Conservation (phyloP, 2,329 filamentous ascomycete species). For the Zasmidium citrigriseum region DNA sequence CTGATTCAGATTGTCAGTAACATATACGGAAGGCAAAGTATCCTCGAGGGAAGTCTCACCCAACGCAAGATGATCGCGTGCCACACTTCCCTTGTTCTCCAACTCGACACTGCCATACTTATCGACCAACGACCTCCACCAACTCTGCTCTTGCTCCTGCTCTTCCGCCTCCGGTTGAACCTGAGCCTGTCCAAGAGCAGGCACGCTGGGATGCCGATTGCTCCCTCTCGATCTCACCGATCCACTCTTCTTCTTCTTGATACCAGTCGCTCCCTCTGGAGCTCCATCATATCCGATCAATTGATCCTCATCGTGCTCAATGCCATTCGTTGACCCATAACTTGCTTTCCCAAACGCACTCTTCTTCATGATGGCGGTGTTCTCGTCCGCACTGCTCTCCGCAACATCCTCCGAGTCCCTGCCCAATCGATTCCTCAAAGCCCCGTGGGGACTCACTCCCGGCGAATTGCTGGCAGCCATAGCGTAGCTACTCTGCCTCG, state of each 20-base stretch:
- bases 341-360: not conserved
- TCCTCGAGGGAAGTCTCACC: slow-evolving; percentile 50
- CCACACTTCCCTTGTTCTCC: slow-evolving; percentile 84
- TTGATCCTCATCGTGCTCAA: not conserved
- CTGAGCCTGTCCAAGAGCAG: slow-evolving; percentile 2
- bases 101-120: slow-evolving; percentile 70
- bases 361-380: slow-evolving; percentile 41
- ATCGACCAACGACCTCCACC: slow-evolving; percentile 58
- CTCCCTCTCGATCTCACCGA: slow-evolving; percentile 15
- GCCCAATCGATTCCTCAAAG: slow-evolving; percentile 10
- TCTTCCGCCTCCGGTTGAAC: slow-evolving; percentile 12
- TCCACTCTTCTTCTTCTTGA: slow-evolving; percentile 22
- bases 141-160: slow-evolving; percentile 36
- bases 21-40: too few relatives aligned
- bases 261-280: not conserved
- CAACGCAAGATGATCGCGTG: slow-evolving; percentile 77
- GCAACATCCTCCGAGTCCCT: slow-evolving; percentile 22
- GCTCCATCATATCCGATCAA: slow-evolving; percentile 5
- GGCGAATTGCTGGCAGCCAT: slow-evolving; percentile 14
- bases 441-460: slow-evolving; percentile 9
- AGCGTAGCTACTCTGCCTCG: slow-evolving; percentile 6
- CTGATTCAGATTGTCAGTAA: slow-evolving; percentile 43
- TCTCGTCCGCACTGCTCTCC: slow-evolving; percentile 43
- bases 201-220: slow-evolving; percentile 9
- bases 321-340: not conserved